Conservation (phyloP, 2,329 filamentous ascomycete genomes). For the Chlorencoelia australis region DNA sequence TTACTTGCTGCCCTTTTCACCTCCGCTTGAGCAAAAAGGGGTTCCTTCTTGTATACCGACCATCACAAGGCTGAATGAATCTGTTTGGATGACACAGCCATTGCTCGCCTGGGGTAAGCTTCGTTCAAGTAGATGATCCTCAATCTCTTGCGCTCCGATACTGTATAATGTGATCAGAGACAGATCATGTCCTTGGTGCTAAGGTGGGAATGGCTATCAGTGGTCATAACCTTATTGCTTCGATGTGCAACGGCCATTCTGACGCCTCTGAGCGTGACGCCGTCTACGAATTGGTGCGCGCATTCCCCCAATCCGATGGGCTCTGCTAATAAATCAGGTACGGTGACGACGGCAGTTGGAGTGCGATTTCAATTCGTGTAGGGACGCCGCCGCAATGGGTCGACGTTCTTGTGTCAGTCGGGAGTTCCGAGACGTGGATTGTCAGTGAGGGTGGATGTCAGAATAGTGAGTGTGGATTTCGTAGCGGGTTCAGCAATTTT, state of each 20-base stretch:
- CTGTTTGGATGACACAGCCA: no score
- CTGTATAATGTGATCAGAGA: no score
- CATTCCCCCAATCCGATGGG: no score
- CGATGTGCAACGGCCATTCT: slow-evolving; percentile 5
- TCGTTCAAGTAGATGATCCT: no score
- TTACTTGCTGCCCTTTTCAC: no score
- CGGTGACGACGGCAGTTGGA: slow-evolving; percentile 63
- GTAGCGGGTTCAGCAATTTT: no score
- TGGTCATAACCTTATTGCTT: slow-evolving; percentile 8
- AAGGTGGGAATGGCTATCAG: slow-evolving; percentile 9
- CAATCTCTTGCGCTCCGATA: no score
- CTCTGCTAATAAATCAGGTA: slow-evolving; percentile 34
- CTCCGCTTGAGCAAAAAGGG: no score
- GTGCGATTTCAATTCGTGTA: slow-evolving; percentile 51
- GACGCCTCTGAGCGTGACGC: slow-evolving; percentile 19
- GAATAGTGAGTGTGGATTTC: slow-evolving; percentile 22
- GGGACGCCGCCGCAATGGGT: slow-evolving; percentile 43
- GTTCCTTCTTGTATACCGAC: no score
- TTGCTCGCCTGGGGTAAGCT: no score
- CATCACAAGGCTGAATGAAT: no score
- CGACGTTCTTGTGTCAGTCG: slow-evolving; percentile 53
- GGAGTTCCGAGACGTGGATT: slow-evolving; percentile 62
- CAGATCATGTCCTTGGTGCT: slow-evolving; percentile 17
- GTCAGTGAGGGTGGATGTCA: slow-evolving; percentile 48
- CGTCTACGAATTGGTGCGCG: slow-evolving; percentile 21